Percentiles rank a stretch among this genome's conserved stretches.
These are phyloP conservation scores for Globisporangium sylvaticum DNA, from an alignment of 352 stramenopile genomes.

Conservation along the genomic window DNA sequence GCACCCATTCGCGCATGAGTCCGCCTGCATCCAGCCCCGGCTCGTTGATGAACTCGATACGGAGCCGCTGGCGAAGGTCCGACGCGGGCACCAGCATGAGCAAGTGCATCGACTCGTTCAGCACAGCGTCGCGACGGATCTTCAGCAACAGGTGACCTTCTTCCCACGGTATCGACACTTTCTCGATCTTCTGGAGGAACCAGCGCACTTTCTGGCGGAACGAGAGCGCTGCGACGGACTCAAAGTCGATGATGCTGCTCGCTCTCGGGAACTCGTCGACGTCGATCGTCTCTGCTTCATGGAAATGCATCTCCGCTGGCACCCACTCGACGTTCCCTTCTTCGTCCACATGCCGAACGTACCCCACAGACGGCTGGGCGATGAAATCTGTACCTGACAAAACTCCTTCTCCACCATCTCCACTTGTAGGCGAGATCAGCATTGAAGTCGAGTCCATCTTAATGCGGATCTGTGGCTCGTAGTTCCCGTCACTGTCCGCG, in stretches of 20 bases:
- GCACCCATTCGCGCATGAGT: constrained; percentile 75
- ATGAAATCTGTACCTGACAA: constrained; percentile 37
- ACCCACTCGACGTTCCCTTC: constrained; percentile 71
- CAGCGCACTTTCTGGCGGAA: constrained; percentile 75
- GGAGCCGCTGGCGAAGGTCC: constrained; percentile 65
- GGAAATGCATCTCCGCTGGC: constrained; percentile 58
- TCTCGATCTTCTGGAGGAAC: constrained; percentile 74
- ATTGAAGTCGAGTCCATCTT: constrained; percentile 19
- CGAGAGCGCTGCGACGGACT: constrained; percentile 61
- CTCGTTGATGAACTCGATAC: constrained; percentile 84
- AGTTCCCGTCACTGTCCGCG: constrained; percentile 29
- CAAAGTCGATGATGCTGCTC: constrained; percentile 74
- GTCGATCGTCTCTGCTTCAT: constrained; percentile 61
- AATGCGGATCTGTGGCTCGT: constrained; percentile 52
- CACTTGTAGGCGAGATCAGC: constrained; percentile 5
- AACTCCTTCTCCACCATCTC: not conserved
- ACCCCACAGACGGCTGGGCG: constrained; percentile 64
- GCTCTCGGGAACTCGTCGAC: constrained; percentile 68
- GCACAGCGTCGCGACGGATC: constrained; percentile 66
- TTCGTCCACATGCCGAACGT: constrained; percentile 70
- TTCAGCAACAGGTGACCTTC: constrained; percentile 79
- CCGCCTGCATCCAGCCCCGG: constrained; percentile 71
- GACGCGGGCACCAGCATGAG: constrained; percentile 72
- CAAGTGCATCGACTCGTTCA: constrained; percentile 81
- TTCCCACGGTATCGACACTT: constrained; percentile 73